Conservation (phyloP, 495 filamentous ascomycete species). For the Tetracladium marchalianum region DNA sequence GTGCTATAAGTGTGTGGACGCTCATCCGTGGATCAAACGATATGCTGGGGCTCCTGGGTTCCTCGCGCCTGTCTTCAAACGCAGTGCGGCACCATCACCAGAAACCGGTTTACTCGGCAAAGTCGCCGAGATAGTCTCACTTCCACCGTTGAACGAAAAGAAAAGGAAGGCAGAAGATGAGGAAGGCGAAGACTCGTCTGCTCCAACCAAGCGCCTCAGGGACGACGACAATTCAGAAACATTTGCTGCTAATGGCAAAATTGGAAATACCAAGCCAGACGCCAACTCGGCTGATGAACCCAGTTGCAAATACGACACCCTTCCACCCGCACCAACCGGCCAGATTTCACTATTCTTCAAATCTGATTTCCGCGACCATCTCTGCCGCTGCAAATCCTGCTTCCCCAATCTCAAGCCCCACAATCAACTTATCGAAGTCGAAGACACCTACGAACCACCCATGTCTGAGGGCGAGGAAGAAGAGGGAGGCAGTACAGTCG, state of each 20-base stretch:
- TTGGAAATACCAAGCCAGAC: neutral
- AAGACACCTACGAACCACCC: constrained; percentile 86
- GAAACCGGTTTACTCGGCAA: constrained; percentile 10
- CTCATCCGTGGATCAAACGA: constrained; percentile 82
- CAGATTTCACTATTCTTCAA: constrained; percentile 74
- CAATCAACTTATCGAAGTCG: constrained; percentile 80
- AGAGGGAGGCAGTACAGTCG: constrained; percentile 34
- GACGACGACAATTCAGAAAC: constrained; percentile 20
- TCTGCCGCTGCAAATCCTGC: constrained; percentile 72
- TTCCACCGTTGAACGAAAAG: constrained; percentile 30
- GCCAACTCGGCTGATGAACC: neutral
- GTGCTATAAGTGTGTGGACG: constrained; percentile 87
- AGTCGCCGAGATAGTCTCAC: constrained; percentile 3
- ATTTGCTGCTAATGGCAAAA: neutral
- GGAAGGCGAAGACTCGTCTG: constrained; percentile 30
- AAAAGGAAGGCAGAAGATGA: constrained; percentile 73
- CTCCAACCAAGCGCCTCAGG: constrained; percentile 51
- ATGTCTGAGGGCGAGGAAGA: constrained; percentile 44
- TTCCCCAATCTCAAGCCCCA: constrained; percentile 61
- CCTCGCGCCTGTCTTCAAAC: constrained; percentile 51
- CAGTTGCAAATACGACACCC: constrained; percentile 22
- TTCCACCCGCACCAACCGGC: constrained; percentile 39
- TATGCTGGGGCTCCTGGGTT: constrained; percentile 84
- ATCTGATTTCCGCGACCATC: constrained; percentile 58
- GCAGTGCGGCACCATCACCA: constrained; percentile 17